phyloP scores from a whole-genome alignment of 148 eudicot genomes.

The Persicaria maculosa region DNA sequence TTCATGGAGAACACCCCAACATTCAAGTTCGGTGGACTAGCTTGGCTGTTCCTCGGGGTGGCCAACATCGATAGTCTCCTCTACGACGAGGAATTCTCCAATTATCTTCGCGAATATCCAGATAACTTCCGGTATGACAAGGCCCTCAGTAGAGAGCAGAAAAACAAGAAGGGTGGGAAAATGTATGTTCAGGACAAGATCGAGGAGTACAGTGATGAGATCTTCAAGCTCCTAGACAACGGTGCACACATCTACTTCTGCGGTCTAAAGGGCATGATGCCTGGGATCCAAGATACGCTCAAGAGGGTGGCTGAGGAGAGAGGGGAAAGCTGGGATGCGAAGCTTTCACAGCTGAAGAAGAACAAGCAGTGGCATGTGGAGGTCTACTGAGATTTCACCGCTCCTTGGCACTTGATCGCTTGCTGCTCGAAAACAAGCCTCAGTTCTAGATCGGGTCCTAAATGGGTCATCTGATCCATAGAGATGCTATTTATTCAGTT shows the following conservation, averaged over 20 bases:
- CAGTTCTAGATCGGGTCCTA: too few species aligned
- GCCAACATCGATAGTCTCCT: slow-evolving; percentile 85
- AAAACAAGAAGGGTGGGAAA: slow-evolving; percentile 77
- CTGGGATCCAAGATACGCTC: slow-evolving; percentile 83
- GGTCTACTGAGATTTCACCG: slow-evolving; percentile 38
- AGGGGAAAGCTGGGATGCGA: slow-evolving; percentile 88
- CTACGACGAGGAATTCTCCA: slow-evolving; percentile 78
- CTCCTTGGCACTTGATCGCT: neutral
- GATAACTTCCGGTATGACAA: slow-evolving; percentile 68
- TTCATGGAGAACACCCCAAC: slow-evolving; percentile 82
- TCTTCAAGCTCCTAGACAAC: slow-evolving; percentile 65
- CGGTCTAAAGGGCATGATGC: slow-evolving; percentile 97
- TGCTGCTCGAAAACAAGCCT: too few species aligned
- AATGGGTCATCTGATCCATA: neutral
- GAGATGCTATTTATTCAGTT: neutral
- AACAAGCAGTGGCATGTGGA: slow-evolving; percentile 98
- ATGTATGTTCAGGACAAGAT: slow-evolving; percentile 96
- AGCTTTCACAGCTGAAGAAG: slow-evolving; percentile 76
- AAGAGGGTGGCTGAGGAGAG: slow-evolving; percentile 80
- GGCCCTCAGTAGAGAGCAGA: slow-evolving; percentile 86
- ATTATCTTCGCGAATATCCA: slow-evolving; percentile 57
- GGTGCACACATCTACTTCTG: slow-evolving; percentile 96
- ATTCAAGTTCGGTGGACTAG: slow-evolving; percentile 73
- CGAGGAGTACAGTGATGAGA: slow-evolving; percentile 86
- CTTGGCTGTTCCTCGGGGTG: slow-evolving; percentile 95